Percentiles rank a stretch among this genome's conserved stretches.
These are phyloP conservation scores for Crithidia thermophila DNA, from an alignment of 208 protist genomes.

Conservation along the genomic window DNA sequence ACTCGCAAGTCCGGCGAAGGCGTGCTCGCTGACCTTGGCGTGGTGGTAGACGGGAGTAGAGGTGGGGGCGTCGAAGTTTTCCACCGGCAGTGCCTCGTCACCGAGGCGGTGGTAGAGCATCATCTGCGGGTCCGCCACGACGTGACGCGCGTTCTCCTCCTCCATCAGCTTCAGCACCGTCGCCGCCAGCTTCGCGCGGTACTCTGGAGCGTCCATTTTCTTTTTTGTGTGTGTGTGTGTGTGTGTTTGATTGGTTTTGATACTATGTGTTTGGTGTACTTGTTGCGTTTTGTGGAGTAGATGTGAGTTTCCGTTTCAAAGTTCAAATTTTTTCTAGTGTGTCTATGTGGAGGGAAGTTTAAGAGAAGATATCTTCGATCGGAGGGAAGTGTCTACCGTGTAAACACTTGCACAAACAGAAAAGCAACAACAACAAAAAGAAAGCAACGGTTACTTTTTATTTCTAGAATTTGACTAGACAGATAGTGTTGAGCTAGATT, in stretches of 20 bases:
- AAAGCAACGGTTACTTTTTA: no score
- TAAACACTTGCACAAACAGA: no score
- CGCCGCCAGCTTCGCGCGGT: constrained; percentile 31
- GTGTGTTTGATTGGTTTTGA: constrained; percentile 10
- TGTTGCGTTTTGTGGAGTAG: not conserved
- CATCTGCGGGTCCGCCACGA: constrained; percentile 36
- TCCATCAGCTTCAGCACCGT: constrained; percentile 55
- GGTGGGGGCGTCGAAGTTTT: constrained; percentile 28
- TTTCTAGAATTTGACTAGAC: no score
- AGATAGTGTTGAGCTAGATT: no score
- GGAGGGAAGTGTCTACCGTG: no score
- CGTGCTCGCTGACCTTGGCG: constrained; percentile 30
- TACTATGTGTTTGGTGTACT: not conserved
- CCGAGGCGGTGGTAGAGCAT: constrained; percentile 33
- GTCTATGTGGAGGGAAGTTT: no score
- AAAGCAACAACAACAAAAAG: no score
- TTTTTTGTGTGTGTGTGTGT: not conserved
- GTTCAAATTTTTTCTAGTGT: no score
- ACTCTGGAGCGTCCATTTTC: constrained; percentile 14
- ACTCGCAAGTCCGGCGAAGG: constrained; percentile 27
- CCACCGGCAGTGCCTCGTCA: constrained; percentile 29
- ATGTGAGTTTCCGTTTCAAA: no score
- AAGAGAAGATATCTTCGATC: no score
- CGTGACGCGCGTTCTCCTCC: constrained; percentile 30
- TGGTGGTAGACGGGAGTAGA: constrained; percentile 51